phyloP scores from a whole-genome alignment of 352 stramenopile species.

The Phytophthora pinifolia region DNA sequence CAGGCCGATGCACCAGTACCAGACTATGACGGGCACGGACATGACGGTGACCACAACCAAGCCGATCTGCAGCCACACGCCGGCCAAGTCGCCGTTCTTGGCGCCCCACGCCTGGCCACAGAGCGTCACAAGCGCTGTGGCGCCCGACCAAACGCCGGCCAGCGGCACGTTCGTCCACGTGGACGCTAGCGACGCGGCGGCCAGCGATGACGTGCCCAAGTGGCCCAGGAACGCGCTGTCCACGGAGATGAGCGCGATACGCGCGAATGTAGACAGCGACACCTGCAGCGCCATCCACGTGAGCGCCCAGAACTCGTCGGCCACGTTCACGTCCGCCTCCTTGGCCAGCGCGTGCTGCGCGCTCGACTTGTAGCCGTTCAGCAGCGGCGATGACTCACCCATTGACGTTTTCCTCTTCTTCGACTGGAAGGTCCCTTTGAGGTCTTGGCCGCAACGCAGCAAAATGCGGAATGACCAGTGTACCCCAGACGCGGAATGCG shows the following conservation, averaged over 20 bases:
- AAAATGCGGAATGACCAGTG: slow-evolving; percentile 20
- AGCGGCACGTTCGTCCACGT: slow-evolving; percentile 79
- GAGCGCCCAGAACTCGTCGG: slow-evolving; percentile 61
- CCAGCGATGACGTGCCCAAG: slow-evolving; percentile 65
- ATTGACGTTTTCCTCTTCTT: slow-evolving; percentile 6
- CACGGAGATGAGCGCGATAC: slow-evolving; percentile 75
- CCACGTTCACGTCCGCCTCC: slow-evolving; percentile 56
- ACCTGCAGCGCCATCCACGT: slow-evolving; percentile 82
- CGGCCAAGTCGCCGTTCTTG: slow-evolving; percentile 60
- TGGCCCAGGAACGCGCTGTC: slow-evolving; percentile 82
- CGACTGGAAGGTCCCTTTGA: too few species aligned
- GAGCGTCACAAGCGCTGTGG: slow-evolving; percentile 74
- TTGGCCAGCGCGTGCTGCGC: slow-evolving; percentile 3
- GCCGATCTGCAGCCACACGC: slow-evolving; percentile 77
- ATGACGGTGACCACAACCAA: slow-evolving; percentile 48
- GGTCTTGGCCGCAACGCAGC: slow-evolving; percentile 2
- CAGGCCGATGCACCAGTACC: slow-evolving; percentile 63
- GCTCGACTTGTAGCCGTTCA: slow-evolving; percentile 1
- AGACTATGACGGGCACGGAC: slow-evolving; percentile 57
- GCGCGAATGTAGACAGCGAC: slow-evolving; percentile 72
- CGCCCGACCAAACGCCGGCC: slow-evolving; percentile 64
- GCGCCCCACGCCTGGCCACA: slow-evolving; percentile 77
- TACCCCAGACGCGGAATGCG: not conserved
- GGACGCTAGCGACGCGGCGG: slow-evolving; percentile 70
- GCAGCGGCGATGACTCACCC: slow-evolving; percentile 22